These are phyloP conservation scores for Apiospora phragmitis DNA, from an alignment of 2,329 filamentous ascomycete genomes.

Conservation along the genomic window DNA sequence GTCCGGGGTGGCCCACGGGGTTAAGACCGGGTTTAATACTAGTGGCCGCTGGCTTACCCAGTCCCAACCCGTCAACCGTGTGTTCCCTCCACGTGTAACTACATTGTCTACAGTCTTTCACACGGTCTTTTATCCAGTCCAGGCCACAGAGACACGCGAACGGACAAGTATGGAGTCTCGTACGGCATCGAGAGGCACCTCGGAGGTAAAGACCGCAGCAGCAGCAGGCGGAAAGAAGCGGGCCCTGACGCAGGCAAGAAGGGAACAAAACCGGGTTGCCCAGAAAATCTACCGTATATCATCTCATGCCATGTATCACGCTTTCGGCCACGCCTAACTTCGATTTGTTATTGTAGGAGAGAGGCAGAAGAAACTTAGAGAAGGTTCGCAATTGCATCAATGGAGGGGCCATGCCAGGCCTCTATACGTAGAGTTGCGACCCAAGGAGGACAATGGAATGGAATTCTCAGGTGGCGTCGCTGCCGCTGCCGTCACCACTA, in stretches of 20 bases:
- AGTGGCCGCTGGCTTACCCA: not conserved
- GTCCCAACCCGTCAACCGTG: not conserved
- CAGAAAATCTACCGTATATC: constrained; percentile 35
- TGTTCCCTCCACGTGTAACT: not conserved
- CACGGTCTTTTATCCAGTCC: not conserved
- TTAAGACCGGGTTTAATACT: constrained; percentile 1
- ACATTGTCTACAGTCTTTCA: not conserved
- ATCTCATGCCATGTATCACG: not conserved
- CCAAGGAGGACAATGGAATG: not conserved
- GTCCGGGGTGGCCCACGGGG: not conserved
- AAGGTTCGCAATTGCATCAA: not conserved
- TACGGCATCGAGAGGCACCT: not conserved
- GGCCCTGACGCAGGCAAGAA: constrained; percentile 36
- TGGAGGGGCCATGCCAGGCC: not conserved
- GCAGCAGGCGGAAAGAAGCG: constrained; percentile 25
- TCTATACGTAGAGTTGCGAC: not conserved
- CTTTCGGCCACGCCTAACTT: not conserved
- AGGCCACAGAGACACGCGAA: not conserved
- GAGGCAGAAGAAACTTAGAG: not conserved
- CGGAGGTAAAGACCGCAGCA: not conserved
- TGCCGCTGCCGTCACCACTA: not conserved
- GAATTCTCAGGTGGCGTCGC: not conserved
- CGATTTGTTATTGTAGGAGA: not conserved
- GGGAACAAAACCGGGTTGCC: constrained; percentile 37
- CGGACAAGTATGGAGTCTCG: not conserved